Base-by-base conservation (phyloP, 768 basidiomycete genomes). In the Mycena rebaudengoi region DNA sequence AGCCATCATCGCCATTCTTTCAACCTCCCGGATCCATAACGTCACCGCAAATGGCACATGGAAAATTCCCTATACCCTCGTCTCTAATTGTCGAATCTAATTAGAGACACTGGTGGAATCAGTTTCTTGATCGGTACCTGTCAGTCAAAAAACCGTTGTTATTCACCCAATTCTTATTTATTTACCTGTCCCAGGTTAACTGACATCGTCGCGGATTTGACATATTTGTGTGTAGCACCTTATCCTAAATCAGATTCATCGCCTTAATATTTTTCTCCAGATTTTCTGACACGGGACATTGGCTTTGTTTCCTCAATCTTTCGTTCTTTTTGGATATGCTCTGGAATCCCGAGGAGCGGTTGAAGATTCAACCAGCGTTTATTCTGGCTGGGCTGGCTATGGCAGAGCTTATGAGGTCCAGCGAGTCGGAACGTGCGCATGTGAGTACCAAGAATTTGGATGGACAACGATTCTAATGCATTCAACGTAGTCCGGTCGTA, bases 321-420 rank as follows among this genome's bases (percentile, higher is more conserved):
- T 77, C 80, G 13, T 80, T 81, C 39, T 84, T 93, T 68, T 73
- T 86, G 62, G 79, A 80, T 51, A 82, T 79, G 57, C 74, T 94
- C 46, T 80, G 76, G 66, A 78, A 84, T 66, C 80, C 85, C 2
- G 81, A 81, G n/a, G 78, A 83, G 28, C 85, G 89, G 13, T 71
- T 80, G 21, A 75, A 75, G 14, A 86, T 92, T 63, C 91, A 92
- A 65, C 91, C 92, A 7, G 82, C 91, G 0, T 85, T 94, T 60
- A 82, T 94, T 45, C 82, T 88, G 29, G 83, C 91, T 2, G 83
- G 82, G 7, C 79, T 94, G 30, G 92, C 92, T 1, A 81, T 94
- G 78, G 85, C 90, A 0, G 87, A 81, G 32, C 80, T 94, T 13
- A 88, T 92, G 83, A 84, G 85, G 65, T 92, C 91, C 1, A 92